phyloP scores from a whole-genome alignment of 345 rosid species.

The Populus davidiana region DNA sequence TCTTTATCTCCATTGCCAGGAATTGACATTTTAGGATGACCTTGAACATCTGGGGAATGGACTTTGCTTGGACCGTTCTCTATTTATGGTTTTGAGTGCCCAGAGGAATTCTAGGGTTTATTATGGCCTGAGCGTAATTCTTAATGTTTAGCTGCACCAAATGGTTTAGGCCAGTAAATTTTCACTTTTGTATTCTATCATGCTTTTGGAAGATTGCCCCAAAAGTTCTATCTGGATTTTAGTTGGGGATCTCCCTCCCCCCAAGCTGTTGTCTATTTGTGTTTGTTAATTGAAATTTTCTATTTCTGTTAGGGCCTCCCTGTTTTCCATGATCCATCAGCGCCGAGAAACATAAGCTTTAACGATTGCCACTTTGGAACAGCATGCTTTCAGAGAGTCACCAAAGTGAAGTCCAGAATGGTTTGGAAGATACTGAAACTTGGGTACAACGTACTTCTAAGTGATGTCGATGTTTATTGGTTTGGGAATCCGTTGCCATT shows the following conservation, averaged over 20 bases:
- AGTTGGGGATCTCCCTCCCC: not conserved
- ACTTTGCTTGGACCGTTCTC: not conserved
- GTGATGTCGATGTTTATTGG: constrained; percentile 94
- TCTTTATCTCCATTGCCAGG: not conserved
- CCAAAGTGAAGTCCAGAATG: constrained; percentile 86
- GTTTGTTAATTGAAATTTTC: constrained; percentile 11
- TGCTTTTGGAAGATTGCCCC: not conserved
- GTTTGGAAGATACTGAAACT: constrained; percentile 76
- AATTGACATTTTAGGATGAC: not conserved
- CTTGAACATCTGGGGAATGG: not conserved
- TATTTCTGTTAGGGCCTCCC: constrained; percentile 63
- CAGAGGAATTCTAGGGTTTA: not conserved
- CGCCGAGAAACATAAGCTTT: constrained; percentile 73
- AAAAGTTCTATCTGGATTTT: constrained; percentile 5
- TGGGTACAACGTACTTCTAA: constrained; percentile 81
- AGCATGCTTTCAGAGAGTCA: constrained; percentile 83
- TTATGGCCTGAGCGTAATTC: not conserved
- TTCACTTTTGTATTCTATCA: not conserved
- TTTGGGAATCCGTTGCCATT: constrained; percentile 69
- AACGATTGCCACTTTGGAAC: constrained; percentile 93
- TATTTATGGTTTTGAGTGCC: constrained; percentile 6
- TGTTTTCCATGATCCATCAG: constrained; percentile 71
- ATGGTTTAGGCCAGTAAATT: not conserved
- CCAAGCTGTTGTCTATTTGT: not conserved
- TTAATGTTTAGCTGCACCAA: not conserved